phyloP scores from a whole-genome alignment of 768 basidiomycete genomes.

The Paxillus involutus region DNA sequence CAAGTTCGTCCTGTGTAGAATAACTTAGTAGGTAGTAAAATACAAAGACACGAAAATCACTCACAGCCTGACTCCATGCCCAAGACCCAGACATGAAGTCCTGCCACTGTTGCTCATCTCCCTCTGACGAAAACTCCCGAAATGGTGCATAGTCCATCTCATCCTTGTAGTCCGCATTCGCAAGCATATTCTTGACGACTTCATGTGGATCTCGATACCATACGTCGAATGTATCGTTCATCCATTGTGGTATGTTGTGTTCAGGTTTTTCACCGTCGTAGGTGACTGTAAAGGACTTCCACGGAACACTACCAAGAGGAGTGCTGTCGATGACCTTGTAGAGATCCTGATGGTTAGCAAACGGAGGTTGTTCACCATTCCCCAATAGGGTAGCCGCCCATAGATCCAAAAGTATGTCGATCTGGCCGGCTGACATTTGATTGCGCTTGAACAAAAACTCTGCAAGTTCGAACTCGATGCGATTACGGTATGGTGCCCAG shows the following conservation, averaged over 20 bases:
- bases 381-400: constrained; percentile 11
- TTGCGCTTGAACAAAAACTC: constrained; percentile 18
- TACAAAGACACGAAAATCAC: too few relatives aligned
- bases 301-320: constrained; percentile 23
- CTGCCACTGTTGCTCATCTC: not conserved
- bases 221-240: too few relatives aligned
- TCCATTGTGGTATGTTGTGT: too few relatives aligned
- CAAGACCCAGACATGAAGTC: constrained; percentile 14
- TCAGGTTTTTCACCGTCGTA: constrained; percentile 10
- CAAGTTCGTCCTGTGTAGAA: constrained; percentile 1
- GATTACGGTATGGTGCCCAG: constrained; percentile 17
- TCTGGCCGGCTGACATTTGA: constrained; percentile 21
- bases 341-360: constrained; percentile 20
- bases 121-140: too few relatives aligned
- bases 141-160: too few relatives aligned
- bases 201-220: too few relatives aligned
- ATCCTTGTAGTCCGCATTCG: too few relatives aligned
- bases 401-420: constrained; percentile 19
- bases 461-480: constrained; percentile 17
- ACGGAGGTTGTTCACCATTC: constrained; percentile 12
- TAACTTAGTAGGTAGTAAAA: too few relatives aligned
- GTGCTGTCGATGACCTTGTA: constrained; percentile 26
- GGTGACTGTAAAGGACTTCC: constrained; percentile 22
- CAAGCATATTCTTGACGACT: too few relatives aligned
- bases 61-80: constrained; percentile 16